Evolutionary conservation across 75 land plant genomes (phyloP).

Genomic region (Sequoia sempervirens): DNA sequence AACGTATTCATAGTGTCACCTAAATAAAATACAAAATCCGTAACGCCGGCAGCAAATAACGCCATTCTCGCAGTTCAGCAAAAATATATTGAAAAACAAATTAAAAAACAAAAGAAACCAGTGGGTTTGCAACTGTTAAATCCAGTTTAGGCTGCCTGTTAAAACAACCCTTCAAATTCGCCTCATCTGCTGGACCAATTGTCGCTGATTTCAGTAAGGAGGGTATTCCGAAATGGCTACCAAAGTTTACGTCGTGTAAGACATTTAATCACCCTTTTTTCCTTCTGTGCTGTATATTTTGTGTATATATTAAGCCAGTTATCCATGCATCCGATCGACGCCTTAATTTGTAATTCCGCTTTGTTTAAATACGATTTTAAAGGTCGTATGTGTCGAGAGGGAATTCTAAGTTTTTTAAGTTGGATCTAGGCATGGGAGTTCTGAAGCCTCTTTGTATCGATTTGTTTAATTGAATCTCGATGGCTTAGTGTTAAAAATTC

Average conservation of each 20-base stretch:
- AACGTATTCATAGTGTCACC: too few relatives aligned
- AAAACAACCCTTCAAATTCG: background rate
- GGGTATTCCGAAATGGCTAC: background rate
- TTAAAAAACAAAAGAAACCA: too few relatives aligned
- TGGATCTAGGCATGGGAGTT: background rate
- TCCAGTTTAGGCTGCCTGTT: background rate
- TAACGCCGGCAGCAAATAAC: too few relatives aligned
- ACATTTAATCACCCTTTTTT: background rate
- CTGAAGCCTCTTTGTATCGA: background rate
- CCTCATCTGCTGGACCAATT: background rate
- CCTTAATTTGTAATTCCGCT: background rate
- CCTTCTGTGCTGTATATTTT: background rate
- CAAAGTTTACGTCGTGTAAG: slow-evolving; percentile 5
- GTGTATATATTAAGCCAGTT: background rate
- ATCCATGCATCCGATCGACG: background rate
- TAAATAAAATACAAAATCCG: too few relatives aligned
- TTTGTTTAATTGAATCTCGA: background rate
- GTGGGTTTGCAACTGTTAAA: background rate
- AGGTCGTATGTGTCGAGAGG: background rate
- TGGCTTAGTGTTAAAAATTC: background rate
- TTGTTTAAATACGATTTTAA: background rate
- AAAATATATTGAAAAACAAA: background rate
- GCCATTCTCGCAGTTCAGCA: background rate
- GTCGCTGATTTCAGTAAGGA: background rate
- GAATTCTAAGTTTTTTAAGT: background rate